Evolutionary conservation across 208 protist species (phyloP).

Genomic region (Leishmania lainsoni): DNA sequence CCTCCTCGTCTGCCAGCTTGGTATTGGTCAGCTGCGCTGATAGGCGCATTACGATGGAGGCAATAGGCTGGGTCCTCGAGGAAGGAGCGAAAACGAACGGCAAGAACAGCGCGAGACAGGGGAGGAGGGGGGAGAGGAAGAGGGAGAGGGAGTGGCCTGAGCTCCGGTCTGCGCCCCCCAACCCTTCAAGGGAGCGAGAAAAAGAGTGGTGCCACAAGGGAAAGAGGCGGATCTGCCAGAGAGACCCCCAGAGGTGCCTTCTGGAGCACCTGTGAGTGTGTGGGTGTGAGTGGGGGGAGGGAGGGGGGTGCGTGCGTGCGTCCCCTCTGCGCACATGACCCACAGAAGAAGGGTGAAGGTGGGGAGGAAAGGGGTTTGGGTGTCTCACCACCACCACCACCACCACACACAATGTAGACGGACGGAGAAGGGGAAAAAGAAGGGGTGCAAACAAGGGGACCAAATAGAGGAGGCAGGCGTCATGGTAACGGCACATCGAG

Average conservation of each 20-base stretch:
- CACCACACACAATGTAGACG: not conserved
- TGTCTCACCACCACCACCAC: not conserved
- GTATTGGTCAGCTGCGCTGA: constrained; percentile 1
- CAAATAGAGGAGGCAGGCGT: not conserved
- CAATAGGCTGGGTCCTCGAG: not conserved
- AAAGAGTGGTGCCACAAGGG: not conserved
- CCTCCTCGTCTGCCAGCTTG: constrained; percentile 19
- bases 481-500: not conserved
- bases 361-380: not conserved
- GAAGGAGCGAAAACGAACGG: not conserved
- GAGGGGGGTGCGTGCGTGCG: not conserved
- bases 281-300: not conserved
- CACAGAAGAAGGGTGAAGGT: not conserved
- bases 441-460: not conserved
- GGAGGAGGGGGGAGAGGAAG: not conserved
- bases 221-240: not conserved
- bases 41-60: constrained; percentile 8
- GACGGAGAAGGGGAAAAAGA: not conserved
- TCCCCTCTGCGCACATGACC: not conserved
- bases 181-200: not conserved
- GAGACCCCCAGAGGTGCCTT: not conserved
- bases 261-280: too few species aligned
- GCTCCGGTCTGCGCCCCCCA: not conserved
- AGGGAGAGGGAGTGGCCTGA: not conserved
- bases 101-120: not conserved